A percentile compares a stretch with the other conserved stretches of the same genome.
Conservation (phyloP, 2,329 filamentous ascomycete genomes). For the Bipolaris sorokiniana region DNA sequence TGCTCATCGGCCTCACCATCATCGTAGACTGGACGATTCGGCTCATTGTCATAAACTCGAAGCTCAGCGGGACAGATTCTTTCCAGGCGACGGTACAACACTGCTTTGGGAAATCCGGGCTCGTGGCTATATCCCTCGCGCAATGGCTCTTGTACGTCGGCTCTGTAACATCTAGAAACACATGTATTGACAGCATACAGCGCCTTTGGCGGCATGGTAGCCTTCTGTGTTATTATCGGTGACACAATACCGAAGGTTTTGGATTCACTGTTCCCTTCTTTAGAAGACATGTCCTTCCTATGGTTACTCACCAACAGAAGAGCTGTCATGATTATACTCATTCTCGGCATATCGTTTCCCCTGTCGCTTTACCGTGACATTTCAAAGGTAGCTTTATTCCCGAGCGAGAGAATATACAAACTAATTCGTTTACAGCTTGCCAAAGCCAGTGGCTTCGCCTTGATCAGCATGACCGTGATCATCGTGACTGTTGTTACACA, state of each 20-base stretch:
- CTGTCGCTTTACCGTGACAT: slow-evolving; percentile 95
- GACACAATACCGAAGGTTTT: slow-evolving; percentile 95
- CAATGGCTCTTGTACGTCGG: slow-evolving; percentile 83
- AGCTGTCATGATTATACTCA: slow-evolving; percentile 86
- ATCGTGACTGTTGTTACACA: slow-evolving; percentile 87
- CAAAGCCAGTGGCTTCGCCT: slow-evolving; percentile 90
- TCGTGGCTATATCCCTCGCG: slow-evolving; percentile 88
- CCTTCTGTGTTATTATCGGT: slow-evolving; percentile 96
- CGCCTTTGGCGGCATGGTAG: slow-evolving; percentile 98
- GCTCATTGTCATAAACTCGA: slow-evolving; percentile 96
- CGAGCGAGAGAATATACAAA: slow-evolving; percentile 9
- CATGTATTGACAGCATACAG: slow-evolving; percentile 42
- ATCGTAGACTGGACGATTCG: slow-evolving; percentile 97
- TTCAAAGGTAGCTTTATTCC: slow-evolving; percentile 66
- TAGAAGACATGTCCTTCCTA: slow-evolving; percentile 75
- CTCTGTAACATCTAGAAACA: not conserved
- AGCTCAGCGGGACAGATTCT: slow-evolving; percentile 89
- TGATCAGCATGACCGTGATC: slow-evolving; percentile 92
- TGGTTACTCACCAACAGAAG: slow-evolving; percentile 81
- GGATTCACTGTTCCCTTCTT: slow-evolving; percentile 76
- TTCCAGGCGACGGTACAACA: slow-evolving; percentile 96
- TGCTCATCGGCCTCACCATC: slow-evolving; percentile 80
- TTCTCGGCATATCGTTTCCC: slow-evolving; percentile 85
- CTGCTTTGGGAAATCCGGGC: slow-evolving; percentile 86
- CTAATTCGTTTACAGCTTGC: slow-evolving; percentile 69